Conservation (phyloP, 2,329 filamentous ascomycete species). For the Endocalyx cinctus region DNA sequence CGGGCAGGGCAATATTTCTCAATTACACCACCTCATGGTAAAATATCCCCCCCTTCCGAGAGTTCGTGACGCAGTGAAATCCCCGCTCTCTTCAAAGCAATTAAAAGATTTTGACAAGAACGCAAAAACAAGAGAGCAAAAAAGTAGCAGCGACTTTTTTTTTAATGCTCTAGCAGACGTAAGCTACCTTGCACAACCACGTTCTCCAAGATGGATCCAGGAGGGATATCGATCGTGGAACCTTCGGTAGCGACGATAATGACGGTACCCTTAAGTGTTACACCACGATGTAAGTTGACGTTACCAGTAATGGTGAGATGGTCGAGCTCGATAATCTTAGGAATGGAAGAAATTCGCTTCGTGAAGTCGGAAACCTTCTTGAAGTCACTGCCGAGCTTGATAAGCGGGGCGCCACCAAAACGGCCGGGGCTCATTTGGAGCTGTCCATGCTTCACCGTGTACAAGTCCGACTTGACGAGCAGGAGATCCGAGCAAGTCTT, state of each 20-base stretch:
- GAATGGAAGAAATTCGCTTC: constrained; percentile 80
- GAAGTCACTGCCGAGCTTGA: constrained; percentile 98
- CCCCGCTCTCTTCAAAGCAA: no score
- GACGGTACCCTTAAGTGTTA: constrained; percentile 95
- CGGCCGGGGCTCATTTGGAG: constrained; percentile 94
- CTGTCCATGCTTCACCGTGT: constrained; percentile 98
- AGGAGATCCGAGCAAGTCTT: constrained; percentile 99
- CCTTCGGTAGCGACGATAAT: constrained; percentile 98
- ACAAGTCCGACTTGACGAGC: constrained; percentile 99
- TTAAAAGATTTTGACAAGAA: no score
- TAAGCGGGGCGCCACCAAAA: constrained; percentile 93
- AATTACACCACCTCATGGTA: no score
- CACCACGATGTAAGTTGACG: constrained; percentile 92
- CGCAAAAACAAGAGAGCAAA: no score
- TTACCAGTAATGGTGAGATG: constrained; percentile 97
- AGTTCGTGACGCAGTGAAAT: no score
- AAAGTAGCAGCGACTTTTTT: no score
- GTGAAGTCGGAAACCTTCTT: constrained; percentile 99
- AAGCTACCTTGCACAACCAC: constrained; percentile 98
- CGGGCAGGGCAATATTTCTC: no score
- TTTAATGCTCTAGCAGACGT: constrained; percentile 65
- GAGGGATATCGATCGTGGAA: constrained; percentile 95
- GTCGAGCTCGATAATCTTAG: constrained; percentile 86
- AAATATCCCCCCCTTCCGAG: no score
- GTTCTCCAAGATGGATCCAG: constrained; percentile 95